Base-by-base conservation (phyloP, 2,329 filamentous ascomycete genomes). In the Sphaerulina musiva region DNA sequence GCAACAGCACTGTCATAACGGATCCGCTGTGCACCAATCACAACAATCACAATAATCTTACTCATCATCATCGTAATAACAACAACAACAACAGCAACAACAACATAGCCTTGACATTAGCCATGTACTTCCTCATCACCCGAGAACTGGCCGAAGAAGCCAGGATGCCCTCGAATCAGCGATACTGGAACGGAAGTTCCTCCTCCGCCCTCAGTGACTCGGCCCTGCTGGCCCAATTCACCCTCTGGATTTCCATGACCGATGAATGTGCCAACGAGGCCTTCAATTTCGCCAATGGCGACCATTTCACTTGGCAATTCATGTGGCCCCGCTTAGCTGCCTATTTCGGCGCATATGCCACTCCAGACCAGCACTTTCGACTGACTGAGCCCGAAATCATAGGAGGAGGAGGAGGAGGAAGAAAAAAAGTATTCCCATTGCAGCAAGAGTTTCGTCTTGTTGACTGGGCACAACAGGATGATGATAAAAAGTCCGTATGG, bases 221-320 rank as follows among this genome's bases (percentile, higher is more conserved):
- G 3, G 50, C 59, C 0, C 48, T 69, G 8, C 67, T 74, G 41
- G 72, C 71, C 1, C 58, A 67, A 7, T 69, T 74, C 58, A 69
- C 62, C 43, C 56, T 72, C 14, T 74, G 69, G 69, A 70, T 68
- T 2, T 65, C 70, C 0, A 63, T 62, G 1, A 63, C 67, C 26
- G 57, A 62, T 0, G 59, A 62, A 1, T 66, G 64, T 8, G 65
- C 61, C 4, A 72, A 75, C 46, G 52, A 76, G n/a, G 66, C 67
- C 5, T 74, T 76, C 62, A 76, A 75, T 46, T 66, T 73, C 23
- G 64, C 68, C 14, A 73, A 75, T 39, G 71, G 72, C 6, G 69
- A 72, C 31, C 63, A 65, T 6, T 63, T 72, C 44, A 66, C 65
- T 0, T 75, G 68, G 62, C 69, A 71, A 31, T 69, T 66, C 20